Evolutionary conservation across 257 asterid species (phyloP), one percentile per base, ranked within the genome.

Genomic region (Penstemon newberryi): DNA sequence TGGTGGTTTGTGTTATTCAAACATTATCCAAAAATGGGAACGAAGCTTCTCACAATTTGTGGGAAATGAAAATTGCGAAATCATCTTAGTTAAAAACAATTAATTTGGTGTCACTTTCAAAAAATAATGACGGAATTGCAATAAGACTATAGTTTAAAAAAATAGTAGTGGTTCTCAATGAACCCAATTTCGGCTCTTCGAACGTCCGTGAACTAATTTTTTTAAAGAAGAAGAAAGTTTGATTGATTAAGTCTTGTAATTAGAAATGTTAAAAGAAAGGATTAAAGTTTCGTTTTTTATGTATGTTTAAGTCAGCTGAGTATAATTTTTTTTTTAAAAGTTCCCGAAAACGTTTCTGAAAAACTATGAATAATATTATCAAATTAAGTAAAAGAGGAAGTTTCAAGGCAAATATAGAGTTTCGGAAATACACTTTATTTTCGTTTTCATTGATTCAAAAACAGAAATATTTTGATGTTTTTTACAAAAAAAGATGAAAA

Each of bases 1-100:
- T 65, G 61, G 12, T 78, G 71, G 54, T 65, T 71, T 56, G 40
- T 62, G 62, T 59, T 42, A 36, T 58, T 63, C 44, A 33, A 63
- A 80, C 66, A 63, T 49, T 73, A 72, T 72, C 73, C 72, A 15
- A 63, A 41, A 36, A 54, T 4, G 15, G 8, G 6, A 33, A 38
- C 13, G 18, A 49, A 15, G 54, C 4, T 49, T 65, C 25, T 18
- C 60, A 64, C 36, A 46, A n/a, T 8, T 49, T 63, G 38, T 63
- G 25, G 60, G 55, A 3, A 37, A 39, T 18, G 39, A 37, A 37
- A 42, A 51, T 63, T 53, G 50, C 4, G 58, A 54, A 57, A 47
- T 36, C 6, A 58, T 58, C 37, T 12, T 66, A 53, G 63, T 4
- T 37, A 38, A n/a, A 3, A 7, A 55, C 10, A 10, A 42, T 3